phyloP scores from a whole-genome alignment of 306 rosid genomes.

The Myrica gale region DNA sequence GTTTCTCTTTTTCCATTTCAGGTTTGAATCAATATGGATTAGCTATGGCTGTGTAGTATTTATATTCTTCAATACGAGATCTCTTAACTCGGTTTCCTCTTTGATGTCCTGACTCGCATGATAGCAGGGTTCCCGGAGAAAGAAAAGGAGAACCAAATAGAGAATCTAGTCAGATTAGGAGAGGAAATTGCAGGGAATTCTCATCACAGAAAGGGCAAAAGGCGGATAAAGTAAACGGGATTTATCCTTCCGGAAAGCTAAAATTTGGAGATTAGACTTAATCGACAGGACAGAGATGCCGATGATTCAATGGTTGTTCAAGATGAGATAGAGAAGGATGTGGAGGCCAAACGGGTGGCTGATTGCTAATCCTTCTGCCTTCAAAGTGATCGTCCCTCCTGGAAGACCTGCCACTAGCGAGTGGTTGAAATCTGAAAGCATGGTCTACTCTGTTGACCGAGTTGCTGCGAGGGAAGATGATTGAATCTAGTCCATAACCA shows the following conservation, averaged over 20 bases:
- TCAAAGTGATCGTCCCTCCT: not conserved
- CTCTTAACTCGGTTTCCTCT: conserved; percentile 6
- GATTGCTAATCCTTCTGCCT: not conserved
- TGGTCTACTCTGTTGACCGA: not conserved
- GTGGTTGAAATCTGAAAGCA: not conserved
- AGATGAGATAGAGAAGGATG: not conserved
- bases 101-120: not conserved
- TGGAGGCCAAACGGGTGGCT: not conserved
- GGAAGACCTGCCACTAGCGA: not conserved
- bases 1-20: conserved; percentile 36
- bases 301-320: not conserved
- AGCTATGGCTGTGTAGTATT: not conserved
- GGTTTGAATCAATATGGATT: conserved; percentile 36
- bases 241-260: conserved; percentile 47
- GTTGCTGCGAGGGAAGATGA: not conserved
- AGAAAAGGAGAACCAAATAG: conserved; percentile 31
- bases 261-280: conserved; percentile 12
- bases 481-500: not conserved
- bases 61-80: not conserved
- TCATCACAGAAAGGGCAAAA: conserved; percentile 20
- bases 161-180: conserved; percentile 23
- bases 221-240: conserved; percentile 26
- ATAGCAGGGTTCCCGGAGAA: conserved; percentile 34
- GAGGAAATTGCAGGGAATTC: conserved; percentile 30
- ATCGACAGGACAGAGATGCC: not conserved